These are phyloP conservation scores for Meyerozyma guilliermondii DNA, from an alignment of 1,139 yeast genomes.

Conservation along the genomic window DNA sequence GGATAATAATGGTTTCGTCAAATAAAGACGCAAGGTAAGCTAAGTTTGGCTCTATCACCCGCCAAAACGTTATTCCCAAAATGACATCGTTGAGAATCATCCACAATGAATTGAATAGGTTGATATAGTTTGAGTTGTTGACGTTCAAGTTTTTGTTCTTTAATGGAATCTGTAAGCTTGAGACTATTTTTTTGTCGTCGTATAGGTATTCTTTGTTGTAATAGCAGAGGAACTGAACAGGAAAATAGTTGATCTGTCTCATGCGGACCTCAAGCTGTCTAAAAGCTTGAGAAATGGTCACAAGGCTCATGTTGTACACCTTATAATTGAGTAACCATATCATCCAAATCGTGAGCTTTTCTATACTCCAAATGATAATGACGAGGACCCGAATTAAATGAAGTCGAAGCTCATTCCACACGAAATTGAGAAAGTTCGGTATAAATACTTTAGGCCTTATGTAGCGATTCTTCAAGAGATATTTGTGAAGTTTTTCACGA, in stretches of 20 bases:
- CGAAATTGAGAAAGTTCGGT: constrained; percentile 14
- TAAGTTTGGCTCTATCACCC: constrained; percentile 43
- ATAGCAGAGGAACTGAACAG: constrained; percentile 67
- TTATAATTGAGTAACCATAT: constrained; percentile 23
- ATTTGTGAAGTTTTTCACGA: constrained; percentile 12
- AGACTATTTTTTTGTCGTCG: constrained; percentile 15
- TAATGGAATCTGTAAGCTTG: constrained; percentile 29
- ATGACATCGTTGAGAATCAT: constrained; percentile 76
- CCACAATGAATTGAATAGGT: constrained; percentile 88
- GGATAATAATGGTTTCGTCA: constrained; percentile 30
- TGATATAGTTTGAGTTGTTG: constrained; percentile 70
- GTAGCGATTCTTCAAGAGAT: constrained; percentile 6
- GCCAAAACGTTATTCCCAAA: constrained; percentile 61
- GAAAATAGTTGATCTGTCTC: constrained; percentile 75
- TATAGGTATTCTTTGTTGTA: constrained; percentile 30
- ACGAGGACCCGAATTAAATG: constrained; percentile 19
- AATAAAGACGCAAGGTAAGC: constrained; percentile 27
- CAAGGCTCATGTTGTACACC: constrained; percentile 17
- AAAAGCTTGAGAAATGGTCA: constrained; percentile 52
- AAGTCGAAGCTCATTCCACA: constrained; percentile 19
- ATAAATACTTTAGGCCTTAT: constrained; percentile 4
- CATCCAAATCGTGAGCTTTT: constrained; percentile 15
- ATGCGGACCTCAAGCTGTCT: constrained; percentile 77
- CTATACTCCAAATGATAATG: constrained; percentile 11
- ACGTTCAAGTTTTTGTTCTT: constrained; percentile 37